A percentile compares a stretch with the other conserved stretches of the same genome.
Conservation (phyloP, 2,329 filamentous ascomycete species). For the Arthroderma sp. region DNA sequence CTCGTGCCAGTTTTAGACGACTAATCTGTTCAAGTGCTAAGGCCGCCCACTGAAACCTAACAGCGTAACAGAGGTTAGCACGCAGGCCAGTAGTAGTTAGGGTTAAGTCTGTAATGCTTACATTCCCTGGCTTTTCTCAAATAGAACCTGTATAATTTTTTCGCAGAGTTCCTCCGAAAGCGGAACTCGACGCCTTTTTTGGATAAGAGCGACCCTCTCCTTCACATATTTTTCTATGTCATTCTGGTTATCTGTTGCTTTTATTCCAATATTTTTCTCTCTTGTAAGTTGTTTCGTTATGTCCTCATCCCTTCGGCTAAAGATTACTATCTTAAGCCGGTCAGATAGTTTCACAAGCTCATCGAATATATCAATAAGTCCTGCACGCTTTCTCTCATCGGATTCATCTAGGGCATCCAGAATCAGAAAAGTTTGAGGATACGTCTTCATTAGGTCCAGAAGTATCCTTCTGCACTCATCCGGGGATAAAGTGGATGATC, state of each 20-base stretch:
- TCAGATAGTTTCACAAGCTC: not conserved
- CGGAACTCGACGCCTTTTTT: too few species aligned
- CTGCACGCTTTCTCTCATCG: slow-evolving; percentile 1
- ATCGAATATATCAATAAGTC: slow-evolving; percentile 2
- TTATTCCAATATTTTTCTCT: slow-evolving; percentile 7
- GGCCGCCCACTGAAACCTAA: slow-evolving; percentile 23
- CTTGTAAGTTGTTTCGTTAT: slow-evolving; percentile 5
- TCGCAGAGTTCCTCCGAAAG: too few species aligned
- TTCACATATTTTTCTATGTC: slow-evolving; percentile 19
- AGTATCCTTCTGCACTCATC: slow-evolving; percentile 5
- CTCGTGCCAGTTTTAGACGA: slow-evolving; percentile 9
- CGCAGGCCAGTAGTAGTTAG: not conserved
- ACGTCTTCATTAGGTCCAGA: not conserved
- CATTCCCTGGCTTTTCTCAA: slow-evolving; percentile 18
- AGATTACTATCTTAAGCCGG: slow-evolving; percentile 8
- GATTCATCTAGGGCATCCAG: slow-evolving; percentile 10
- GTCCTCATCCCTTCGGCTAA: slow-evolving; percentile 8
- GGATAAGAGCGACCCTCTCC: slow-evolving; percentile 9
- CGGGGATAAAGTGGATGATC: slow-evolving; percentile 1
- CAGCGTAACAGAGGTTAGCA: not conserved
- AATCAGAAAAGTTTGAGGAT: slow-evolving; percentile 5
- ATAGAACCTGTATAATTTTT: slow-evolving; percentile 13
- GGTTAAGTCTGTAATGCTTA: slow-evolving; percentile 9
- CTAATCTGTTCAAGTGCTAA: slow-evolving; percentile 20
- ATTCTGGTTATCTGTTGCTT: slow-evolving; percentile 17